Conservation (phyloP, 2,329 filamentous ascomycete genomes). For the Peltaster fructicola region DNA sequence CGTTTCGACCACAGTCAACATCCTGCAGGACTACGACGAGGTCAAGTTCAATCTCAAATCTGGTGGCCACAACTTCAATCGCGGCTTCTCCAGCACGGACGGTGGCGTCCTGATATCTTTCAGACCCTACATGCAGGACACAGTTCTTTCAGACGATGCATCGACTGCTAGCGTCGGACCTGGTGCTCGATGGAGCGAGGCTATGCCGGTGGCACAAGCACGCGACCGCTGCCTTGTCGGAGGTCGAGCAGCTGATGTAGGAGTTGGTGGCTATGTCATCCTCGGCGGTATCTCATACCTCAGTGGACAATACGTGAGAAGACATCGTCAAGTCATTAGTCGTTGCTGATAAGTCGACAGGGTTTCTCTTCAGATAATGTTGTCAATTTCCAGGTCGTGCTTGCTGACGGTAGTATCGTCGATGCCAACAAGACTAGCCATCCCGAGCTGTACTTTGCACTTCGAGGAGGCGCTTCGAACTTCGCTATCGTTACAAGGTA, state of each 20-base stretch:
- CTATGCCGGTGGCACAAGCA: too few species aligned
- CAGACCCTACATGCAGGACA: too few species aligned
- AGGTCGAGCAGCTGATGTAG: slow-evolving; percentile 26
- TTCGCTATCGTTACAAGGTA: slow-evolving; percentile 14
- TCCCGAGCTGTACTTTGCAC: slow-evolving; percentile 11
- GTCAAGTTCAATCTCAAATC: slow-evolving; percentile 6
- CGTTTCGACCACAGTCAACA: slow-evolving; percentile 4
- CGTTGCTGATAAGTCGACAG: slow-evolving; percentile 6
- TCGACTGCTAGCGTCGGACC: slow-evolving; percentile 21
- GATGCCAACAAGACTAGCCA: slow-evolving; percentile 8
- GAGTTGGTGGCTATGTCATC: slow-evolving; percentile 28
- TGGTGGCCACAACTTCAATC: slow-evolving; percentile 12
- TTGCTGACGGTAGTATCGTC: slow-evolving; percentile 9
- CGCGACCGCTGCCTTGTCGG: too few species aligned
- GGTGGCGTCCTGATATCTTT: slow-evolving; percentile 13
- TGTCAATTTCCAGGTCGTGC: slow-evolving; percentile 12
- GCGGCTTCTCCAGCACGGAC: slow-evolving; percentile 11
- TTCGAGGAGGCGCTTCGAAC: slow-evolving; percentile 14
- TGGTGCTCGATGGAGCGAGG: slow-evolving; percentile 27
- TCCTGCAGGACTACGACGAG: slow-evolving; percentile 4
- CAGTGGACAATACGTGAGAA: slow-evolving; percentile 11
- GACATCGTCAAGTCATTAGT: slow-evolving; percentile 16
- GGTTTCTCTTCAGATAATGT: slow-evolving; percentile 17
- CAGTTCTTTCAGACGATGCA: slow-evolving; percentile 7
- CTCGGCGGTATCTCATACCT: slow-evolving; percentile 30